phyloP scores from a whole-genome alignment of 2,329 filamentous ascomycete genomes.

The Paraconiothyrium brasiliense region DNA sequence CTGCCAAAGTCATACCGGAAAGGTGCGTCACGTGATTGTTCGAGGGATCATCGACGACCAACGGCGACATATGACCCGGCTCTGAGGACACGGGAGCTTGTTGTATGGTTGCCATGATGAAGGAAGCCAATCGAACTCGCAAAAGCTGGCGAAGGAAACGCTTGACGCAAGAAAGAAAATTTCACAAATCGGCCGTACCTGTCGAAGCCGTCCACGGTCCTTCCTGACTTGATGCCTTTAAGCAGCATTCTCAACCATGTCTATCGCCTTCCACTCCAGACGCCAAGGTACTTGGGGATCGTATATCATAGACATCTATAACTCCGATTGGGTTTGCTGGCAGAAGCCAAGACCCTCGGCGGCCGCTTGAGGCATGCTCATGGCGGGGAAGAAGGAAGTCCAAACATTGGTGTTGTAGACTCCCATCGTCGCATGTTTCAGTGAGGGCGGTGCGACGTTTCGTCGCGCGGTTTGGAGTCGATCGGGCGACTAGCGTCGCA shows the following conservation, averaged over 20 bases:
- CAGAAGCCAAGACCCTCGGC: constrained; percentile 17
- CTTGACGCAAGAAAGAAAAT: background rate
- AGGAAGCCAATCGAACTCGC: background rate
- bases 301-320: constrained; percentile 19
- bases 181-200: background rate
- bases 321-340: constrained; percentile 7
- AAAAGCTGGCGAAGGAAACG: constrained; percentile 11
- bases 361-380: constrained; percentile 15
- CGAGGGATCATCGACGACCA: constrained; percentile 20
- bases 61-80: constrained; percentile 19
- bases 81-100: constrained; percentile 20
- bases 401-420: constrained; percentile 37
- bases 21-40: constrained; percentile 29
- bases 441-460: constrained; percentile 25
- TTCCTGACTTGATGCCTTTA: constrained; percentile 22
- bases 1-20: constrained; percentile 35
- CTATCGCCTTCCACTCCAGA: constrained; percentile 19
- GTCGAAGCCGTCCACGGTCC: constrained; percentile 1
- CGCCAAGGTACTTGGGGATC: constrained; percentile 28
- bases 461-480: constrained; percentile 10
- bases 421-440: constrained; percentile 36
- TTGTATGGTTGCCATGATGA: constrained; percentile 28
- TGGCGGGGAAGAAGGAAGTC: constrained; percentile 20
- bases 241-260: constrained; percentile 14
- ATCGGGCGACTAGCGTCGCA: constrained; percentile 3